These are phyloP conservation scores for Guadua angustifolia DNA, from an alignment of 176 grass and related monocot genomes.

Conservation along the genomic window DNA sequence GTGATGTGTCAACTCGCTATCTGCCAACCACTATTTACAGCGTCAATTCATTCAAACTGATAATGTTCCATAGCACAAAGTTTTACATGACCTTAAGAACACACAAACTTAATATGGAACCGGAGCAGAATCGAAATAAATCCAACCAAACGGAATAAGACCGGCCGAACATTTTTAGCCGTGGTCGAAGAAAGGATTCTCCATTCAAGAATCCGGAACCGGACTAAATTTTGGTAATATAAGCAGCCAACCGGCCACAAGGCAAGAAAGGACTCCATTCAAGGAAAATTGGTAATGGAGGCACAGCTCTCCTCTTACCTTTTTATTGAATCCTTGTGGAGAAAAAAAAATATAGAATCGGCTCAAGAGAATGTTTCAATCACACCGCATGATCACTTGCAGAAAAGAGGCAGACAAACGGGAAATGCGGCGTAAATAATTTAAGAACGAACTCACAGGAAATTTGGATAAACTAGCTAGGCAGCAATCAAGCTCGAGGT, in stretches of 20 bases:
- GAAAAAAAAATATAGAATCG: neutral
- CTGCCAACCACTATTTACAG: neutral
- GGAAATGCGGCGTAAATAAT: neutral
- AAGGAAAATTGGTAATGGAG: neutral
- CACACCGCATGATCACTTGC: neutral
- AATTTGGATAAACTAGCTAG: neutral
- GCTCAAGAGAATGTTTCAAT: neutral
- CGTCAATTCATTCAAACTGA: neutral
- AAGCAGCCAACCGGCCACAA: neutral
- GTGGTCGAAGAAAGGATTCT: too few relatives aligned
- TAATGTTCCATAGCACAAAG: neutral
- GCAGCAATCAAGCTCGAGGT: neutral
- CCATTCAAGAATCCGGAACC: too few relatives aligned
- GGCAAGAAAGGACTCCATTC: neutral
- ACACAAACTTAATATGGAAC: neutral
- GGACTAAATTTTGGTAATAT: too few relatives aligned
- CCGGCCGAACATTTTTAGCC: too few relatives aligned
- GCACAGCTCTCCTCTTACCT: neutral
- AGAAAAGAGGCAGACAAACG: neutral
- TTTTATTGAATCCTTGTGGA: neutral
- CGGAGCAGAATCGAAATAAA: too few relatives aligned
- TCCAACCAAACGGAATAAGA: too few relatives aligned
- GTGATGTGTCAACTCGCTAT: neutral
- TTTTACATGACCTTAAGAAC: neutral
- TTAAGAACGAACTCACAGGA: neutral